Evolutionary conservation across 2,329 filamentous ascomycete species (phyloP).

Genomic region (Venturiaceae sp.): DNA sequence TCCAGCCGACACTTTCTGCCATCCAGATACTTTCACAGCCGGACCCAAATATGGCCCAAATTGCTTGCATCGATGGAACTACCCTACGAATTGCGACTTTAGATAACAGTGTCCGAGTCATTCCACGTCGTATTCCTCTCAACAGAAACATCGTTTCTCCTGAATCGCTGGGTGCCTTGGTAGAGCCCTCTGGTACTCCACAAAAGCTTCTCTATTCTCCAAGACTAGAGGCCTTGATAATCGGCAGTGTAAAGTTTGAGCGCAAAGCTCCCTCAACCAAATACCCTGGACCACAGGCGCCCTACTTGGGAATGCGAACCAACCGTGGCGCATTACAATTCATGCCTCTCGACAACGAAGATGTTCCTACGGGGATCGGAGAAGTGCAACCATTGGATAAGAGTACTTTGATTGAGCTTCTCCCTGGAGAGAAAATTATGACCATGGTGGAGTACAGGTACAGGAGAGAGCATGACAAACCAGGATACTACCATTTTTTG

Average conservation of each 20-base stretch:
- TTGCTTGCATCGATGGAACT: neutral
- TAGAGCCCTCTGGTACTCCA: slow-evolving; percentile 24
- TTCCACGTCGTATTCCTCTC: neutral
- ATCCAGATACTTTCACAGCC: neutral
- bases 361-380: neutral
- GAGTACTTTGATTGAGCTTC: slow-evolving; percentile 10
- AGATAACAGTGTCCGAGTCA: neutral
- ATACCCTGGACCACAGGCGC: slow-evolving; percentile 12
- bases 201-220: slow-evolving; percentile 33
- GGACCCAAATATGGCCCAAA: neutral
- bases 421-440: neutral
- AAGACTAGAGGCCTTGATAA: slow-evolving; percentile 36
- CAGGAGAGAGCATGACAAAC: neutral
- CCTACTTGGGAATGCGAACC: slow-evolving; percentile 16
- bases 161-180: neutral
- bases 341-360: neutral
- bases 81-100: neutral
- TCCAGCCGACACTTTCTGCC: neutral
- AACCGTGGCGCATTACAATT: neutral
- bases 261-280: slow-evolving; percentile 14
- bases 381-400: slow-evolving; percentile 15
- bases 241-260: slow-evolving; percentile 32
- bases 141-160: neutral
- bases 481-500: neutral
- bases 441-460: neutral